Base-by-base conservation (phyloP, 2,329 filamentous ascomycete species). In the Fusarium virguliforme region DNA sequence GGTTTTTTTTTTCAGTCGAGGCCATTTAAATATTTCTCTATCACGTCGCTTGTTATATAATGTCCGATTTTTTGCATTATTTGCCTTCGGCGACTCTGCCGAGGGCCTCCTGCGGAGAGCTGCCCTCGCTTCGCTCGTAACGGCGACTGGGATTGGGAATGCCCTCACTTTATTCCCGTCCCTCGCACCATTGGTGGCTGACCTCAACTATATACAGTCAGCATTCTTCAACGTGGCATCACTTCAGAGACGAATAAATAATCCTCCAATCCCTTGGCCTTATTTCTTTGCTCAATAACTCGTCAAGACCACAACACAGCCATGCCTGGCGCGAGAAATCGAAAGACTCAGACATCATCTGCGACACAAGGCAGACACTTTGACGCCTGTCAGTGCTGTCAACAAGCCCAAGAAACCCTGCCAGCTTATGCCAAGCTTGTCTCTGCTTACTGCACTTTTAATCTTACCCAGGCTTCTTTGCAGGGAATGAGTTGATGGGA, bases 81-180 rank as follows among this genome's bases (percentile, higher is more conserved):
- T 18, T 50, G 15, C 43, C 43, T 30, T 26, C 43, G 43, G 26
- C 43, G 15, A 26, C 43, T 50, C 43, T 50, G 26, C 43, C 43
- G 15, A 48, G 26, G 26, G 43, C 43, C 43, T 48, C 26, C 26
- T 48, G 43, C 15, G 6, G 26, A 50, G 43, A 18, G 26, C 15
- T 4, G 15, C 28, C 43, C 26, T 50, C 43, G 43, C 43, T 50
- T 6, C 43, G 43, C 26, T 30, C 43, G 22, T 3, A 1, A 6
- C 8, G 3, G 28, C 6, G n/a, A 18, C 26, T 15, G 26, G 28
- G 3, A 28, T 18, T 50, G 43, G 43, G 43, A 50, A 50, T 50
- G 43, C 43, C 43, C 43, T 50, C 43, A 50, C 1, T 18, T 30
- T 50, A 30, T 30, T 26, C 43, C 26, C 43, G 8, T 30, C 26